Evolutionary conservation across 2,329 filamentous ascomycete species (phyloP).

Genomic region (Chalaropsis thielavioides): DNA sequence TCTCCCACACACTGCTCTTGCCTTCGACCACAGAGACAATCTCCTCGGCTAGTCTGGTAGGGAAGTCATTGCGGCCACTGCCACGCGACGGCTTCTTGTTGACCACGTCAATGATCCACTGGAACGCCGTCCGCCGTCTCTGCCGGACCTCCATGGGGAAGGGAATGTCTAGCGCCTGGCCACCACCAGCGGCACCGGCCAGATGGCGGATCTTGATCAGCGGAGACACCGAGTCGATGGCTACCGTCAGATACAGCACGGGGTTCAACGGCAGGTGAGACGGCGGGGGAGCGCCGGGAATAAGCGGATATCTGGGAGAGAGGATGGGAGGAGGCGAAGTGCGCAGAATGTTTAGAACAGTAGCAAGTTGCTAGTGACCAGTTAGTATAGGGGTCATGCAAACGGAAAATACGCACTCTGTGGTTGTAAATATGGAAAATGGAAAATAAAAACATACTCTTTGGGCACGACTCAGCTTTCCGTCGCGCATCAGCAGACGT

Average conservation of each 20-base stretch:
- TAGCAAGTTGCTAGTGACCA: conserved; percentile 58
- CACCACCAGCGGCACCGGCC: conserved; percentile 72
- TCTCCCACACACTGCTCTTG: conserved; percentile 70
- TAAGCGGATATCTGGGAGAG: conserved; percentile 54
- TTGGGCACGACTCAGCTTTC: conserved; percentile 82
- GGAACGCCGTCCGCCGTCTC: conserved; percentile 61
- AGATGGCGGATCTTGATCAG: conserved; percentile 65
- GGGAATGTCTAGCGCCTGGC: conserved; percentile 68
- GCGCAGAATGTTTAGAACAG: conserved; percentile 71
- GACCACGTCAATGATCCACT: conserved; percentile 81
- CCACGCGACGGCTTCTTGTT: conserved; percentile 61
- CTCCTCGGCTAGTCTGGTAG: conserved; percentile 70
- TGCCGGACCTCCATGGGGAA: conserved; percentile 61
- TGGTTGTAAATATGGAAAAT: not conserved
- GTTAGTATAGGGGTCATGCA: not conserved
- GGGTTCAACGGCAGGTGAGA: conserved; percentile 77
- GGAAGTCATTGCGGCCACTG: conserved; percentile 57
- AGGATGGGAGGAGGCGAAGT: conserved; percentile 66
- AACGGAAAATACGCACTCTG: not conserved
- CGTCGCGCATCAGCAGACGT: conserved; percentile 79
- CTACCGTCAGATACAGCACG: conserved; percentile 73
- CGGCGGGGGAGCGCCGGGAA: conserved; percentile 63
- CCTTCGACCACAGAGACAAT: conserved; percentile 80
- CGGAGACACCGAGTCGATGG: conserved; percentile 85
- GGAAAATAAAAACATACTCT: conserved; percentile 42